These are phyloP conservation scores for Cochlearia excelsa DNA, from an alignment of 345 rosid species.

Conservation along the genomic window DNA sequence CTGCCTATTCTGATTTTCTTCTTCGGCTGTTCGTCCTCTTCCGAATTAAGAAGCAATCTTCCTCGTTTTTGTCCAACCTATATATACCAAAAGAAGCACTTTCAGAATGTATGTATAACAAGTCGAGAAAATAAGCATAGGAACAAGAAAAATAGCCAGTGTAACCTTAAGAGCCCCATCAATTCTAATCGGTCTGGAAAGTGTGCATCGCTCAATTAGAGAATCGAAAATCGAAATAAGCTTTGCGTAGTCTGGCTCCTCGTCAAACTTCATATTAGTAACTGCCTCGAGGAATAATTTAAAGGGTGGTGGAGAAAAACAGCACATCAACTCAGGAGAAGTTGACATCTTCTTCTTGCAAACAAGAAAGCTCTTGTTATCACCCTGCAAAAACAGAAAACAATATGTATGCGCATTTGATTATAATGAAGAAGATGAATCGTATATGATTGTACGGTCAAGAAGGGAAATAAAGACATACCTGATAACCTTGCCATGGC, in stretches of 20 bases:
- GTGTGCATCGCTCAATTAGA: slow-evolving; percentile 63
- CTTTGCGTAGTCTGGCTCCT: slow-evolving; percentile 92
- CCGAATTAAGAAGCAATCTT: neutral
- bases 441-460: too few species aligned
- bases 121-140: neutral
- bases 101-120: neutral
- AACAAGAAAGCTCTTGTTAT: slow-evolving; percentile 90
- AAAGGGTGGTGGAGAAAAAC: slow-evolving; percentile 86
- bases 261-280: slow-evolving; percentile 86
- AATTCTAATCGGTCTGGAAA: slow-evolving; percentile 79
- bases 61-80: neutral
- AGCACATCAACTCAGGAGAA: slow-evolving; percentile 82
- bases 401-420: neutral
- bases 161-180: slow-evolving; percentile 58
- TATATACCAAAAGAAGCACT: neutral
- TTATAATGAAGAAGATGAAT: neutral
- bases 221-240: slow-evolving; percentile 73
- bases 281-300: slow-evolving; percentile 85
- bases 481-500: slow-evolving; percentile 1
- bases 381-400: neutral
- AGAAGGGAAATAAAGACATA: neutral
- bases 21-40: neutral
- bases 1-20: neutral
- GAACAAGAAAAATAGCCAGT: neutral
- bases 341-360: slow-evolving; percentile 95